phyloP scores from a whole-genome alignment of 805 yeast genomes.

The Barnettozyma sucrosica region DNA sequence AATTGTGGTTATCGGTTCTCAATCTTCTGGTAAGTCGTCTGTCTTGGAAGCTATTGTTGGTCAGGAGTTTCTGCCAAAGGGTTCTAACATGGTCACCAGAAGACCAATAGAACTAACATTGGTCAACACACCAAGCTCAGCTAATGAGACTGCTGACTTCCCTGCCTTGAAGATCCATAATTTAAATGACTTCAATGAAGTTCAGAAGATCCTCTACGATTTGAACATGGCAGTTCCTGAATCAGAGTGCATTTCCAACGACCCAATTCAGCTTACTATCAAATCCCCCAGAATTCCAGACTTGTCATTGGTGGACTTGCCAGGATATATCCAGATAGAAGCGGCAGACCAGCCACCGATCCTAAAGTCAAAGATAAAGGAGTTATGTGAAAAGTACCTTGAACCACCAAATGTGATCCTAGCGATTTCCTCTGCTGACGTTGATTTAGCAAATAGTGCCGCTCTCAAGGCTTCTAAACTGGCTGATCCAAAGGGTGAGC shows the following conservation, averaged over 20 bases:
- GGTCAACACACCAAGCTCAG: conserved; percentile 75
- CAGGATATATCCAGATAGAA: conserved; percentile 95
- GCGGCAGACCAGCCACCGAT: conserved; percentile 93
- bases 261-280: conserved; percentile 89
- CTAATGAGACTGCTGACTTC: conserved; percentile 87
- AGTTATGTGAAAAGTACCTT: conserved; percentile 77
- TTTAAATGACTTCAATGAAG: conserved; percentile 81
- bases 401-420: conserved; percentile 89
- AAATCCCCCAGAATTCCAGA: conserved; percentile 91
- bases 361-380: conserved; percentile 71
- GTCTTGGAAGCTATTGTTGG: conserved; percentile 96
- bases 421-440: conserved; percentile 97
- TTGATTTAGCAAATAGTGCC: conserved; percentile 92
- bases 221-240: conserved; percentile 89
- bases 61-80: conserved; percentile 96
- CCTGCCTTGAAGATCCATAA: conserved; percentile 82
- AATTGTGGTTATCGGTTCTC: conserved; percentile 95
- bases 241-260: conserved; percentile 80
- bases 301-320: conserved; percentile 87
- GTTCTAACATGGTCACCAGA: conserved; percentile 96
- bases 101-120: conserved; percentile 94
- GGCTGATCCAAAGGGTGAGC: conserved; percentile 90
- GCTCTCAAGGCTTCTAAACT: conserved; percentile 85
- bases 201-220: conserved; percentile 81
- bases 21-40: conserved; percentile 94